Evolutionary conservation across 2,329 filamentous ascomycete genomes (phyloP), one percentile per base, ranked within the genome.

Genomic region (Teratosphaeria destructans): DNA sequence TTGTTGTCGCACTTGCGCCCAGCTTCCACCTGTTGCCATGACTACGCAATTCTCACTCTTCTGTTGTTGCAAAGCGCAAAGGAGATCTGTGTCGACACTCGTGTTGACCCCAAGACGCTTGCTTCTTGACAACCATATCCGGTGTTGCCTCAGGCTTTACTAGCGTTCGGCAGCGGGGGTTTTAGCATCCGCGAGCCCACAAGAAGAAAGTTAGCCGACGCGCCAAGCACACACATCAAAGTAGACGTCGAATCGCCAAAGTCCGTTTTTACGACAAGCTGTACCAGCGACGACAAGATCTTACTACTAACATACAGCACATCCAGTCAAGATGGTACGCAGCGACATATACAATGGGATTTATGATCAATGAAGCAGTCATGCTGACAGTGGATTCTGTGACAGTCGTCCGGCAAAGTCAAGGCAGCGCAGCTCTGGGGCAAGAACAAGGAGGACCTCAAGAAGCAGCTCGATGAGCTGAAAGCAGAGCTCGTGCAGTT

Each of bases 381-480:
- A 62, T 68, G 57, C 47, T 58, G 57, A 54, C 57, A 27, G n/a
- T 32, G 53, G 16, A n/a, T 34, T 4, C 23, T 55, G 6, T 37
- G 53, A 57, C 71, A 85, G 82, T 85, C 84, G 78, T 77, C 81
- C 74, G 79, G 78, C 72, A 85, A 86, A 85, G 90, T 99, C 81
- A 97, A 96, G 89, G 87, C 93, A 79, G 85, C 85, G 82, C 85
- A 89, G 82, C 90, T 99, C 80, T 97, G 94, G 94, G 86, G 85
- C 83, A 99, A 99, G 90, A 92, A 85, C 88, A 97, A 97, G 88
- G 90, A 96, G 76, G 95, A 99, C 75, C 85, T 99, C 80, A 85
- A 85, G 77, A 95, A 94, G 85, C 91, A 95, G 81, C 87, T 96
- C 76, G 86, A 86, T 73, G 91, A 96, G 81, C 84, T 96, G 77